phyloP scores from a whole-genome alignment of 1,284 basidiomycete species.

The Quambalaria eucalypti region DNA sequence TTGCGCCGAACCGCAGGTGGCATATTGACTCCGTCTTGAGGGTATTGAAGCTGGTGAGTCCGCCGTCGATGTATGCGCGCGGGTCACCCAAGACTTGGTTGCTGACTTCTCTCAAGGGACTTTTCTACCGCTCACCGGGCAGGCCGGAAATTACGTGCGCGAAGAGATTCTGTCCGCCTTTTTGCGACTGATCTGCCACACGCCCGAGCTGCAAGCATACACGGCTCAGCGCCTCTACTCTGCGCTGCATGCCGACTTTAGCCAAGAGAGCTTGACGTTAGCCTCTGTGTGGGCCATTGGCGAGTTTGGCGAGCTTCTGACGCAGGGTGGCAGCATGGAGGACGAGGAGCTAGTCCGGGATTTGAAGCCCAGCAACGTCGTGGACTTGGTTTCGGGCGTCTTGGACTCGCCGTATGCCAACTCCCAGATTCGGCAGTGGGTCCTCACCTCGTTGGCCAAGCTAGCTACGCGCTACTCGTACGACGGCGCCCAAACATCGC shows the following conservation, averaged over 20 bases:
- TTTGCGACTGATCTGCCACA: conserved; percentile 90
- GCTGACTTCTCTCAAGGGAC: neutral
- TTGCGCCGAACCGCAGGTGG: conserved; percentile 96
- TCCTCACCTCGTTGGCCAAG: conserved; percentile 81
- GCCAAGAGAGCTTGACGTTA: conserved; percentile 88
- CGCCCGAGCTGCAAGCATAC: conserved; percentile 91
- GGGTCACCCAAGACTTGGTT: neutral
- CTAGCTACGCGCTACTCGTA: conserved; percentile 62
- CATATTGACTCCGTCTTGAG: conserved; percentile 96
- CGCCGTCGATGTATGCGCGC: conserved; percentile 53
- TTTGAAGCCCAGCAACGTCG: conserved; percentile 64
- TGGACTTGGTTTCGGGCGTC: conserved; percentile 77
- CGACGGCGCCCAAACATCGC: conserved; percentile 58
- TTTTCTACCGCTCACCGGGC: too few species aligned
- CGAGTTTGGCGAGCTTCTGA: conserved; percentile 84
- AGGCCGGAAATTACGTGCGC: conserved; percentile 89
- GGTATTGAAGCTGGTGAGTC: conserved; percentile 85
- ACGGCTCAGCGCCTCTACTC: conserved; percentile 85
- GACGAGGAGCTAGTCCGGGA: conserved; percentile 65
- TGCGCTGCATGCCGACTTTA: conserved; percentile 80
- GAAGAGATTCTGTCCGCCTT: conserved; percentile 94
- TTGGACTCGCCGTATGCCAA: conserved; percentile 92
- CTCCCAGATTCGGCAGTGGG: conserved; percentile 80
- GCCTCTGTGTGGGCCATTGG: conserved; percentile 92
- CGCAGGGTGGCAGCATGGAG: conserved; percentile 61